These are phyloP conservation scores for Houttuynia cordata DNA, from an alignment of 164 flowering plant species.

Conservation along the genomic window DNA sequence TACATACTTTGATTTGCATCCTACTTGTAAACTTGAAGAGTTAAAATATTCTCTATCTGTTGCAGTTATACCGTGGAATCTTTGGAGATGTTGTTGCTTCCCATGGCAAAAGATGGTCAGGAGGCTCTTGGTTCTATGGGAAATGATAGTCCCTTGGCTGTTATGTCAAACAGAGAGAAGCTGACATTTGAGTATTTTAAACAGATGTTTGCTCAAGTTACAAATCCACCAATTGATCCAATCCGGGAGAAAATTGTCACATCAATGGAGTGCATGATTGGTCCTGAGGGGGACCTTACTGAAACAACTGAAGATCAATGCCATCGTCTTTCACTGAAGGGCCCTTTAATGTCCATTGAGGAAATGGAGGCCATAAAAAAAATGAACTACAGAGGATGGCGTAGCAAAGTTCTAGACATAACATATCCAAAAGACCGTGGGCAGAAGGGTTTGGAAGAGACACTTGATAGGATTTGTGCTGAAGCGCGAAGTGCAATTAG, in stretches of 20 bases:
- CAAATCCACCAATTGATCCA: constrained; percentile 99
- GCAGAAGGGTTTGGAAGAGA: constrained; percentile 84
- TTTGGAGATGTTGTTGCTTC: constrained; percentile 88
- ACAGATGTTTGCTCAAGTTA: constrained; percentile 99
- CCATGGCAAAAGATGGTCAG: constrained; percentile 97
- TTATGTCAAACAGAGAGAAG: constrained; percentile 92
- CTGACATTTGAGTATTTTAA: constrained; percentile 94
- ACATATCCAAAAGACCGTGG: constrained; percentile 76
- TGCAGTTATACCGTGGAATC: constrained; percentile 90
- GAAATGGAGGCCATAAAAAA: constrained; percentile 90
- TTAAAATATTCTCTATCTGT: not conserved
- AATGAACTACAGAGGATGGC: constrained; percentile 92
- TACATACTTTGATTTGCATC: not conserved
- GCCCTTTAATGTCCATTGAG: constrained; percentile 68
- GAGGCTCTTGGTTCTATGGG: constrained; percentile 99
- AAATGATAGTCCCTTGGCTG: constrained; percentile 96
- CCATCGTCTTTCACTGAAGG: constrained; percentile 84
- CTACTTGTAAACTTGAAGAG: not conserved
- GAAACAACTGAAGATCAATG: constrained; percentile 96
- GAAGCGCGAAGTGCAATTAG: constrained; percentile 82
- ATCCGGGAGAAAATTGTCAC: constrained; percentile 98
- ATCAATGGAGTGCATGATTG: constrained; percentile 98
- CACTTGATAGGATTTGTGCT: constrained; percentile 74
- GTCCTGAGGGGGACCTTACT: constrained; percentile 96
- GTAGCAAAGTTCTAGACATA: constrained; percentile 84